Conservation (phyloP, 2,329 filamentous ascomycete genomes). For the Monosporascus cannonballus region DNA sequence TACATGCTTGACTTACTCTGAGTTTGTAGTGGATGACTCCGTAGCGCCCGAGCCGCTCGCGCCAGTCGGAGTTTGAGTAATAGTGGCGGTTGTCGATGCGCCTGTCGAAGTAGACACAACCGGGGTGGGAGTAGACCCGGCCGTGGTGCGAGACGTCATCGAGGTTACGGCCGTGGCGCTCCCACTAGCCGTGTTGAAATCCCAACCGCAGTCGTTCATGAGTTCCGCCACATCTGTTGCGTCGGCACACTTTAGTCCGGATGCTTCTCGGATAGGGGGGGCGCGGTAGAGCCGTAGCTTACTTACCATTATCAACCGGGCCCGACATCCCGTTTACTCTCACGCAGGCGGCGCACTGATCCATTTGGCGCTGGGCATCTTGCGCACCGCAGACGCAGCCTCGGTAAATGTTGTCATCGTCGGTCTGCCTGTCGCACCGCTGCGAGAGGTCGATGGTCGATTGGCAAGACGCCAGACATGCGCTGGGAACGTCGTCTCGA, state of each 20-base stretch:
- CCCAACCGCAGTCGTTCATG: constrained; percentile 17
- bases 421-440: constrained; percentile 10
- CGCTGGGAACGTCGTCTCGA: constrained; percentile 8
- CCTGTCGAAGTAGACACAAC: neutral
- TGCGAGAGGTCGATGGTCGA: constrained; percentile 13
- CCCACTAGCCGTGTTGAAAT: constrained; percentile 8
- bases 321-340: constrained; percentile 7
- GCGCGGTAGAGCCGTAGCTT: neutral
- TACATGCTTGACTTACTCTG: neutral
- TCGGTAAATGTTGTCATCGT: constrained; percentile 9
- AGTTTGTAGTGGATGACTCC: neutral
- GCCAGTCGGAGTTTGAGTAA: neutral
- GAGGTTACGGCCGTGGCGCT: neutral
- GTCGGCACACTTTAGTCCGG: no score
- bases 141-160: neutral
- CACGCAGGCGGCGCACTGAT: constrained; percentile 14
- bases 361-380: constrained; percentile 6
- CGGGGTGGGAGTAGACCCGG: neutral
- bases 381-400: constrained; percentile 10
- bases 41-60: neutral
- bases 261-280: neutral
- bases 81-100: neutral
- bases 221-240: constrained; percentile 12
- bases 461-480: constrained; percentile 11
- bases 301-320: constrained; percentile 10